phyloP scores from a whole-genome alignment of 2,329 filamentous ascomycete genomes.

The Diaporthe australafricana region DNA sequence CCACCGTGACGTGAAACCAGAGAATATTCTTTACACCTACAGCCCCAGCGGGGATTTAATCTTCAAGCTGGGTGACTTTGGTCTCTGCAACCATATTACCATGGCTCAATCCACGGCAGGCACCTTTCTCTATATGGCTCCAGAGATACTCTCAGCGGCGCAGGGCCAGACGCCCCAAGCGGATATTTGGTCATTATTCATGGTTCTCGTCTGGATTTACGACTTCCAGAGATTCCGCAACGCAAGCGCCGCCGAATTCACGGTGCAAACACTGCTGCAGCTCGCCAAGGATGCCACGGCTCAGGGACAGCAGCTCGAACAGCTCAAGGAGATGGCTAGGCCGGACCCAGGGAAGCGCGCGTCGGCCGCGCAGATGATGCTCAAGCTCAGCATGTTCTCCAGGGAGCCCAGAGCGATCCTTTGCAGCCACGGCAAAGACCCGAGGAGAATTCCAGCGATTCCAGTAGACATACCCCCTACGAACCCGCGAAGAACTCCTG shows the following conservation, averaged over 20 bases:
- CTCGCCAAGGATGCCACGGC: background rate
- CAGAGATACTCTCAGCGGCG: conserved; percentile 31
- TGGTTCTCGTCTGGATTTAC: conserved; percentile 30
- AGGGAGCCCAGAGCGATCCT: background rate
- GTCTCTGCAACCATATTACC: conserved; percentile 14
- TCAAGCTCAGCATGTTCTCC: conserved; percentile 12
- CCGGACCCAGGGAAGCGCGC: conserved; percentile 40
- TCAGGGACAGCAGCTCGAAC: background rate
- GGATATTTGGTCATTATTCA: conserved; percentile 40
- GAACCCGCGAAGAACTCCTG: too few species aligned
- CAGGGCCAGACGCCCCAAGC: conserved; percentile 35
- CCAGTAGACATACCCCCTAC: background rate
- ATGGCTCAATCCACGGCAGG: conserved; percentile 12
- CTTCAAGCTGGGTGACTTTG: conserved; percentile 41
- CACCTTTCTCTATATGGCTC: conserved; percentile 29
- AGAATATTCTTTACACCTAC: conserved; percentile 17
- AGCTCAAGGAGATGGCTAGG: conserved; percentile 38
- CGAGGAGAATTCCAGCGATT: background rate
- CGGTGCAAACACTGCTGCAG: background rate
- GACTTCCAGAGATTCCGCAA: background rate
- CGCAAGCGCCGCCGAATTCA: background rate
- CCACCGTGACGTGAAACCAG: conserved; percentile 28
- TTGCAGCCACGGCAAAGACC: background rate
- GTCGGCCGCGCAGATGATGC: conserved; percentile 45
- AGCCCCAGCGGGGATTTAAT: conserved; percentile 6